Conservation (phyloP, 441 rosid species). For the Breynia disticha region DNA sequence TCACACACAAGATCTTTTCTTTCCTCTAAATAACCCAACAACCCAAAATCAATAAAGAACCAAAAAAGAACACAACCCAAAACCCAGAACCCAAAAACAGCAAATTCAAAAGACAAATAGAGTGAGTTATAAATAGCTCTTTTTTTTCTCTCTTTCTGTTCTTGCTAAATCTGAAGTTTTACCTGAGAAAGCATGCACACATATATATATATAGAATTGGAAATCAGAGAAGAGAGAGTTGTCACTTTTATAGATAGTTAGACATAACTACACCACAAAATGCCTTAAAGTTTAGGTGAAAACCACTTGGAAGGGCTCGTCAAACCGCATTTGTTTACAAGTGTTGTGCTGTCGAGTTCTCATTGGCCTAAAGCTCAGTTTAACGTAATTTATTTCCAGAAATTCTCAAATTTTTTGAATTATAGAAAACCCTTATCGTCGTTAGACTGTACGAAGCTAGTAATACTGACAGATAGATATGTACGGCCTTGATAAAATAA, state of each 20-base stretch:
- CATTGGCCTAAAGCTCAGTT: constrained; percentile 12
- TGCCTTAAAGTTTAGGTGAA: background rate
- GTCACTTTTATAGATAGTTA: background rate
- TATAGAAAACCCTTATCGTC: no score
- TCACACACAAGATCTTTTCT: constrained; percentile 4
- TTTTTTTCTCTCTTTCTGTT: constrained; percentile 18
- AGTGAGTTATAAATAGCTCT: constrained; percentile 13
- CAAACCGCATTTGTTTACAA: constrained; percentile 18
- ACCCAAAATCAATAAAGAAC: constrained; percentile 20
- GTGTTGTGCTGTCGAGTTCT: constrained; percentile 18
- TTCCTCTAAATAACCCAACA: constrained; percentile 38
- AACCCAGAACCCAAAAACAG: constrained; percentile 1
- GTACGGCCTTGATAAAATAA: no score
- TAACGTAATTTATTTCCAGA: no score
- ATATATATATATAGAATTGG: constrained; percentile 16
- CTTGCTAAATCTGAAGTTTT: constrained; percentile 15
- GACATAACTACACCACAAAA: background rate
- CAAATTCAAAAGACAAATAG: background rate
- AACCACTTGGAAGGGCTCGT: background rate
- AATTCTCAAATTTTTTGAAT: no score
- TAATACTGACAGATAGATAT: no score
- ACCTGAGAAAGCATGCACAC: constrained; percentile 22
- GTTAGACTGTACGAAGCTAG: no score
- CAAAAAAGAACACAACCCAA: constrained; percentile 12
- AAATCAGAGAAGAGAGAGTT: background rate